These are phyloP conservation scores for Claviceps sorghi DNA, from an alignment of 2,329 filamentous ascomycete genomes.

Conservation along the genomic window DNA sequence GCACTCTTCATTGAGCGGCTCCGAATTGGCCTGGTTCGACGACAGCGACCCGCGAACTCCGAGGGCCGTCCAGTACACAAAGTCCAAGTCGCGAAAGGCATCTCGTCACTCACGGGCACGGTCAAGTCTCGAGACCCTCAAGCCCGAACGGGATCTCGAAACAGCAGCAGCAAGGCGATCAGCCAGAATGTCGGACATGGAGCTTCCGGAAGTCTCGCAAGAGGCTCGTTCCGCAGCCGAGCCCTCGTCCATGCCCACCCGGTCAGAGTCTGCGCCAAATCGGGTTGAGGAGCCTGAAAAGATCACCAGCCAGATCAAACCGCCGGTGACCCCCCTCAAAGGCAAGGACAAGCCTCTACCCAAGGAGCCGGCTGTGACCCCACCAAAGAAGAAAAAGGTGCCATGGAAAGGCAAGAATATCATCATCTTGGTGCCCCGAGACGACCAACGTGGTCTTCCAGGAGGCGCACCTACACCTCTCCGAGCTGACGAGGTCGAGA, in stretches of 20 bases:
- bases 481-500: constrained; percentile 37
- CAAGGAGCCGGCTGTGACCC: constrained; percentile 29
- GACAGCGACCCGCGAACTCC: constrained; percentile 34
- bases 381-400: constrained; percentile 55
- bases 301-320: constrained; percentile 15
- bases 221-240: constrained; percentile 5
- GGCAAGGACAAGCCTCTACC: constrained; percentile 21
- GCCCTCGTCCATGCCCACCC: background rate
- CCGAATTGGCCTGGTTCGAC: constrained; percentile 39
- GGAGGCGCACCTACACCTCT: constrained; percentile 41
- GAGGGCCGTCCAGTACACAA: constrained; percentile 20
- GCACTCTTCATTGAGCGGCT: constrained; percentile 60
- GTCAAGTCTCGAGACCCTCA: constrained; percentile 44
- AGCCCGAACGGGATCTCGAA: constrained; percentile 16
- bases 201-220: constrained; percentile 5
- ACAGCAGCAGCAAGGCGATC: constrained; percentile 2
- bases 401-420: constrained; percentile 65
- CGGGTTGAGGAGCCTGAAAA: background rate
- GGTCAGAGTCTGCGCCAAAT: background rate
- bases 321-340: constrained; percentile 22
- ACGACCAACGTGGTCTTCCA: constrained; percentile 48
- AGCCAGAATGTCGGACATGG: constrained; percentile 19
- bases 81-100: constrained; percentile 8
- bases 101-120: constrained; percentile 29
- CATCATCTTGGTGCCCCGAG: constrained; percentile 51